Conservation (phyloP, 345 rosid species). For the Euphorbia peplus region DNA sequence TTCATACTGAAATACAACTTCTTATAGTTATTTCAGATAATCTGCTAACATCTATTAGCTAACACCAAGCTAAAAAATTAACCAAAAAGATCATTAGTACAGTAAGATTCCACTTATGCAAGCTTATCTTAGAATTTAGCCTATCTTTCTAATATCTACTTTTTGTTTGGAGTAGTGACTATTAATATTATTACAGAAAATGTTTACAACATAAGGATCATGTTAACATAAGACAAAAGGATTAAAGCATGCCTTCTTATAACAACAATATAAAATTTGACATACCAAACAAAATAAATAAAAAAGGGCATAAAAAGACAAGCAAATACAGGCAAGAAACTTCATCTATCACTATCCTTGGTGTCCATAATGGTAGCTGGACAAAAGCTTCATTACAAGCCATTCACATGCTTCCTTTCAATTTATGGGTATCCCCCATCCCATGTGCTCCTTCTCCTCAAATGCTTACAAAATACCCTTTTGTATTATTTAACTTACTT, state of each 20-base stretch:
- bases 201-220: background rate
- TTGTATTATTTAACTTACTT: background rate
- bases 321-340: slow-evolving; percentile 27
- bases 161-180: no score
- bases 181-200: no score
- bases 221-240: background rate
- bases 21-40: no score
- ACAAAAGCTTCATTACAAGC: slow-evolving; percentile 31
- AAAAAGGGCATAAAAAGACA: slow-evolving; percentile 22
- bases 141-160: no score
- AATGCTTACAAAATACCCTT: slow-evolving; percentile 30
- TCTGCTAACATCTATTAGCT: no score
- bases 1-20: no score
- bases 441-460: slow-evolving; percentile 43
- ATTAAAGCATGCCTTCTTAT: background rate
- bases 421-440: slow-evolving; percentile 28
- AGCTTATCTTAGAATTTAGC: no score
- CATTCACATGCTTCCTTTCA: slow-evolving; percentile 35
- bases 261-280: background rate
- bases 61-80: no score
- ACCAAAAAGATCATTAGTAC: no score
- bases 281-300: slow-evolving; percentile 2
- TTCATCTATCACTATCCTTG: slow-evolving; percentile 33
- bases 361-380: slow-evolving; percentile 25
- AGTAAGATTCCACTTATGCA: no score